Base-by-base conservation (phyloP, 1,284 basidiomycete genomes). In the Irpex rosettiformis region DNA sequence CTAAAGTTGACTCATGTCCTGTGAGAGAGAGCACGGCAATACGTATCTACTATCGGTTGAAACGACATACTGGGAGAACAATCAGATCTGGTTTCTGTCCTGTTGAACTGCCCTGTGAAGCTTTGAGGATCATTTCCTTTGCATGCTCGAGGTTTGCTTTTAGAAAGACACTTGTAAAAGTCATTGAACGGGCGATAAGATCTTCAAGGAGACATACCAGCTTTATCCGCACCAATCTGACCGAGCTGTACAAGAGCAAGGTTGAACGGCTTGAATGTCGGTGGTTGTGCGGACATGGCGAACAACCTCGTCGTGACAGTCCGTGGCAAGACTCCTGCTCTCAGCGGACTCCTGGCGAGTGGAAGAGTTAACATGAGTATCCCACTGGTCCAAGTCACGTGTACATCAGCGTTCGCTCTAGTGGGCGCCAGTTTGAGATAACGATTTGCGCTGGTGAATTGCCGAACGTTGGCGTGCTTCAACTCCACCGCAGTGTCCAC, bases 161-260 rank as follows among this genome's bases (percentile, higher is more conserved):
- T 16, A 16, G 16, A 37, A 2, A 16, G 5, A 21, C 21, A 40
- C 22, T 25, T 45, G 2, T 28, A 77, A 1, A 24, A 3, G 6
- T 7, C 27, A 13, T 24, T 51, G 53, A n/a, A 30, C 33, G 33
- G 45, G 4, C 4, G 33, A 21, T 5, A 37, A 4, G 11, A 45
- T 7, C 24, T 24, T 47, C 5, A 40, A 21, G n/a, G 0, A 16
- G 4, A 43, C 67, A 22, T 16, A 70, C 70, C 67, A 53, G 78
- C 63, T 75, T 97, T 97, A 75, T 86, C 82, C 0, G 80, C 65
- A 21, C 83, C 79, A 24, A 92, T 76, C 57, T 79, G 79, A 18
- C 91, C 91, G 8, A 98, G 82, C 72, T 98, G 95, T 57, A 96
- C 84, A 55, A 97, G 79, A 0, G 94, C 92, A 57, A 98, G 81